phyloP scores from a whole-genome alignment of 2,329 filamentous ascomycete species.

The Venturia aucupariae region DNA sequence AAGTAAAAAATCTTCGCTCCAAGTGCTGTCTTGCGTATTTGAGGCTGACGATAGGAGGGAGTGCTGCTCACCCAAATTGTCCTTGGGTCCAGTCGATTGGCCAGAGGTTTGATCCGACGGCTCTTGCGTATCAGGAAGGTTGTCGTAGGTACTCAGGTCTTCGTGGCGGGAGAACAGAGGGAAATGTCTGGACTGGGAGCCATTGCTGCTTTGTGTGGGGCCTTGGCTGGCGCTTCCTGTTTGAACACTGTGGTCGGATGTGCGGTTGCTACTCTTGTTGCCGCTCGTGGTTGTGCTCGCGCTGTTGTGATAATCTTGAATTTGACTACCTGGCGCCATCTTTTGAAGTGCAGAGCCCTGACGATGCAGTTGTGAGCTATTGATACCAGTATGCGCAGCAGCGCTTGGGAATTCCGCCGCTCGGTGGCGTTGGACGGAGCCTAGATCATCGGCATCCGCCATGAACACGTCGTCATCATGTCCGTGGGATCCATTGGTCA shows the following conservation, averaged over 20 bases:
- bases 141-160: constrained; percentile 43
- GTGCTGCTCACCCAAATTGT: constrained; percentile 5
- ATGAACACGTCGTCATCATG: constrained; percentile 36
- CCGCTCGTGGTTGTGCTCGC: constrained; percentile 77
- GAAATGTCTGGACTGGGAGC: constrained; percentile 39
- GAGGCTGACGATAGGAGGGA: constrained; percentile 2
- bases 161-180: constrained; percentile 47
- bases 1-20: constrained; percentile 9
- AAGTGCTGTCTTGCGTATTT: background rate
- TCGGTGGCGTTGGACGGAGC: constrained; percentile 20
- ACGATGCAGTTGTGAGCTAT: background rate
- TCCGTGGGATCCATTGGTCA: constrained; percentile 15
- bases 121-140: constrained; percentile 54
- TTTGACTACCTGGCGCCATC: constrained; percentile 48
- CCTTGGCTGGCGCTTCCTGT: constrained; percentile 31
- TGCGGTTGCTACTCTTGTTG: constrained; percentile 52
- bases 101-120: background rate
- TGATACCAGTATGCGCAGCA: constrained; percentile 15
- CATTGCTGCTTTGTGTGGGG: constrained; percentile 64
- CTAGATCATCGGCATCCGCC: constrained; percentile 33
- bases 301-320: constrained; percentile 64
- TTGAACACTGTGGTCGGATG: constrained; percentile 22
- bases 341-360: constrained; percentile 48
- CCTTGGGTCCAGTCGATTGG: background rate
- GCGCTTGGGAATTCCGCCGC: constrained; percentile 26